Evolutionary conservation across 2,329 filamentous ascomycete genomes (phyloP), one percentile per base, ranked within the genome.

Genomic region (Fusarium sp.): DNA sequence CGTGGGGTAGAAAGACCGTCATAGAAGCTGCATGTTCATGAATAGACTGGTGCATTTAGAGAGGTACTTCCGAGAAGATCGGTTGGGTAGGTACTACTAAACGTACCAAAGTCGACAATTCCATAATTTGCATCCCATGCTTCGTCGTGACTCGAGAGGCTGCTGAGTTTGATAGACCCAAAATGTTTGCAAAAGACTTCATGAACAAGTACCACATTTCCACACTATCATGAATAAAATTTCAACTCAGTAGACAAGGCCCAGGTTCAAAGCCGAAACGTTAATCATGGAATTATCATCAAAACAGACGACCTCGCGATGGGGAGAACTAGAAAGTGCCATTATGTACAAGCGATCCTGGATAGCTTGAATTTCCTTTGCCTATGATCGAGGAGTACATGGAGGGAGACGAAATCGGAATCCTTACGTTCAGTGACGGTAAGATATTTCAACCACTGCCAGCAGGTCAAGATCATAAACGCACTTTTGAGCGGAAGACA

Each of bases 391-490:
- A 93, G 72, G 90, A 93, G 76, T 90, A 86, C 71, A 81, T 93
- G 22, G 87, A 90, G 68, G 91, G 91, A 43, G 88, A 92, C 60
- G 91, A 93, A 75, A 81, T 93, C 58, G 90, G 87, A 69, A 87
- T 93, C 57, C 81, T 93, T 36, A 88, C 87, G 5, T 91, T 93
- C 77, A 87, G 86, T 66, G 91, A 93, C 71, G 91, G 90, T 24
- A 86, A 86, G 69, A 87, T 86, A 0, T 88, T 91, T 66, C 81
- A 84, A 56, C 87, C 86, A 14, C 82, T 93, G 1, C 90, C 90
- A 2, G 88, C 90, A 4, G 90, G 90, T 4, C 91, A 93, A 74
- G 91, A 93, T 74, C 91, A 93, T 79, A 93, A 93, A 81, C 84
- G 89, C 17, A 88, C 91, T 52, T 86, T 86, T 54, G 91, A 93